Evolutionary conservation across 768 basidiomycete species (phyloP), one percentile per base, ranked within the genome.

Genomic region (Lactifluus pinguis): DNA sequence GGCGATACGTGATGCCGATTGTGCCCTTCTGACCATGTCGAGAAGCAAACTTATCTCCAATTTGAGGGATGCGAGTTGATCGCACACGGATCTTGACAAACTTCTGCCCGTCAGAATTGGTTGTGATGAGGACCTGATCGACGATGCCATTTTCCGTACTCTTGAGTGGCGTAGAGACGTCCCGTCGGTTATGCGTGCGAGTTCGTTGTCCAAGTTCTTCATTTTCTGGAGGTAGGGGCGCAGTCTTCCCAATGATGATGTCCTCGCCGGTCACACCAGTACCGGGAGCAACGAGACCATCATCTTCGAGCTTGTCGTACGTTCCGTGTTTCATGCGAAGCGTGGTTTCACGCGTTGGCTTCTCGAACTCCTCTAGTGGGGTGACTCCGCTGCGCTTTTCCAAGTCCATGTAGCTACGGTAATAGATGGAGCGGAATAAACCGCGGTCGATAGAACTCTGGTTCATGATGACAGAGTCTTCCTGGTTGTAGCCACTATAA

Each of bases 401-500:
- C 54, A 94, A 80, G 73, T 99, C 97, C 87, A 95, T 97, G 71
- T 98, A 98, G 68, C 93, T 93, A 67, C 97, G 85, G 72, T 98
- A 98, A 74, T 98, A 99, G 68, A 99, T 90, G 78, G 93, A 95
- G 41, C 95, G 85, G 87, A 99, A 99, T 34, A 99, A 80, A 61
- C 97, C 95, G 60, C 97, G 90, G 70, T 99, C 95, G 67, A 99
- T 90, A 30, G 97, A 95, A 67, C 90, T 93, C 75, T 99, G 97
- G 72, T 98, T 98, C 95, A 99, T 98, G 76, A 99, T 98, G 75
- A 99, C 97, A 64, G 97, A 99, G 81, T 99, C 97, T 83, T 98
- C 97, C 75, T 99, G 97, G 73, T 99, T 99, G 76, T 99, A 99
- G 51, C 95, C 95, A 68, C 94, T 98, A 76, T 99, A 99, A 70